phyloP scores from a whole-genome alignment of 306 rosid species.

The Cucumis sativus region DNA sequence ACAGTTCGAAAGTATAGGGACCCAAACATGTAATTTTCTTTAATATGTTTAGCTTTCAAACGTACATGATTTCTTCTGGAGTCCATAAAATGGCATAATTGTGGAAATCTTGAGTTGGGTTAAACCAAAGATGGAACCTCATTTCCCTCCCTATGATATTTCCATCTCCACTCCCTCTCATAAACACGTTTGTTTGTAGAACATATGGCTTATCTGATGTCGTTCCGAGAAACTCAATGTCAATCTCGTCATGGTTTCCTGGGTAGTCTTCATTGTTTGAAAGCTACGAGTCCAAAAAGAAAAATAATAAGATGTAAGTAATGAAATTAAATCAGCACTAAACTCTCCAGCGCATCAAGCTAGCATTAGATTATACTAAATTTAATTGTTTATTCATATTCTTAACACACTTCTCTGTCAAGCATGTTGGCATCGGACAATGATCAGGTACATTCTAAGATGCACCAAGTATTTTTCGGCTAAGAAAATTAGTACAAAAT shows the following conservation, averaged over 20 bases:
- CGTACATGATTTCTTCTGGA: slow-evolving; percentile 68
- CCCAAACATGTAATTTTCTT: background rate
- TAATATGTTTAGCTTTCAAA: background rate
- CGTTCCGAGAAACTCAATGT: slow-evolving; percentile 83
- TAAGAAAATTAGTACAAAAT: too few relatives aligned
- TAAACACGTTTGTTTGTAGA: slow-evolving; percentile 80
- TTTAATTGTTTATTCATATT: background rate
- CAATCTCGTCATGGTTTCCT: slow-evolving; percentile 79
- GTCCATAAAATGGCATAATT: slow-evolving; percentile 69
- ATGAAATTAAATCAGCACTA: background rate
- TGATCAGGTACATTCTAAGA: too few relatives aligned
- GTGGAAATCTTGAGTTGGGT: slow-evolving; percentile 84
- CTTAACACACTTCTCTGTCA: too few relatives aligned
- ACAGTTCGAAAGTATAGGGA: background rate
- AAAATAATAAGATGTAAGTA: background rate
- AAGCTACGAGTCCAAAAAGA: slow-evolving; percentile 28
- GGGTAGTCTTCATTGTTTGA: slow-evolving; percentile 73
- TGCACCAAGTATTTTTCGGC: too few relatives aligned
- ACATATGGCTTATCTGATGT: slow-evolving; percentile 62
- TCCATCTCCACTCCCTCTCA: slow-evolving; percentile 85
- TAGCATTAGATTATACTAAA: background rate
- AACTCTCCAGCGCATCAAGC: background rate
- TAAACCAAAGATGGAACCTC: slow-evolving; percentile 84
- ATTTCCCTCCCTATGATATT: slow-evolving; percentile 68
- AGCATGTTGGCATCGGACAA: too few relatives aligned